Conservation (phyloP, 768 basidiomycete genomes). For the Lanmaoa pseudosensibilis region DNA sequence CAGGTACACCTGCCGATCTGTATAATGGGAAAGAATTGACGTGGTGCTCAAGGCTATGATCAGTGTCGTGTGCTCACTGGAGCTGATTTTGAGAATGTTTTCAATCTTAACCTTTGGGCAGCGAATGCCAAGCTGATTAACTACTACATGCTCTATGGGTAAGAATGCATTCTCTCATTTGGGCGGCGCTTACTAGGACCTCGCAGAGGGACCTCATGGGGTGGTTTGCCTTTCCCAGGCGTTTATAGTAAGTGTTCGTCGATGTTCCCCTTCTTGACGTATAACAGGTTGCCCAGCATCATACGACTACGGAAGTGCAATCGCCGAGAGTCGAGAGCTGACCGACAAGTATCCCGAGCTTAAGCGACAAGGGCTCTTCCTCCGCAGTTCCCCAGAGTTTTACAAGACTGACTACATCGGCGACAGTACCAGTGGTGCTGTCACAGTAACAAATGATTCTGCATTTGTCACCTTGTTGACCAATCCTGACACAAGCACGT, state of each 20-base stretch:
- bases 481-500: conserved; percentile 65
- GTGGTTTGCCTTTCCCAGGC: conserved; percentile 73
- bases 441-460: conserved; percentile 41
- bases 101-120: conserved; percentile 77
- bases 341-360: conserved; percentile 73
- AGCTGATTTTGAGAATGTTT: conserved; percentile 74
- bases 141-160: conserved; percentile 87
- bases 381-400: conserved; percentile 77
- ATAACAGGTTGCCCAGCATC: conserved; percentile 39
- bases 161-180: conserved; percentile 9
- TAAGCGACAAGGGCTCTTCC: conserved; percentile 75
- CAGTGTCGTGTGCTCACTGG: conserved; percentile 68
- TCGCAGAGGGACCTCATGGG: conserved; percentile 81
- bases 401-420: conserved; percentile 77
- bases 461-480: conserved; percentile 61
- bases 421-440: conserved; percentile 53
- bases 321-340: conserved; percentile 66
- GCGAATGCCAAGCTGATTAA: conserved; percentile 79
- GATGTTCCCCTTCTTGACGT: background rate
- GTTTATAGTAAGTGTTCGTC: conserved; percentile 52
- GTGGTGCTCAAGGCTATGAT: conserved; percentile 49
- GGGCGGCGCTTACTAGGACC: background rate
- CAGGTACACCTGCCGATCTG: conserved; percentile 40
- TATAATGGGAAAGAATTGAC: conserved; percentile 1
- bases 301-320: conserved; percentile 79